Evolutionary conservation across 139 green algal species (phyloP), one percentile per base, ranked within the genome.

Genomic region (Dunaliella sp.): DNA sequence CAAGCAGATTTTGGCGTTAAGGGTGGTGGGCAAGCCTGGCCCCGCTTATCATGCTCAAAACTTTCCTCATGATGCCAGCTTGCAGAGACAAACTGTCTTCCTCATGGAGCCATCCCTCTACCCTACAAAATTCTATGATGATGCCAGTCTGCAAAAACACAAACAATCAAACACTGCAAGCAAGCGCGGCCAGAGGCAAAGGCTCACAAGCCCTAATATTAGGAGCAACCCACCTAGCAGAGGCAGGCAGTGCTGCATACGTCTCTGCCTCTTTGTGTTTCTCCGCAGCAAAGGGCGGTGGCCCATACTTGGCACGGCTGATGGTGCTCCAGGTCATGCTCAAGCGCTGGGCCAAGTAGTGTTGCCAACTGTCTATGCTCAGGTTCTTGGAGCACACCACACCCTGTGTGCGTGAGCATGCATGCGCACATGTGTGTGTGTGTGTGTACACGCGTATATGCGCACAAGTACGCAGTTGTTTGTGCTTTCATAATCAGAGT

Each of bases 371-470:
- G 76, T 33, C 34, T 33, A 24, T 37, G 30, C 25, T 24, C 76
- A 81, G n/a, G n/a, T 81, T 81, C 76, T 81, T 81, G 76, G 76
- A 38, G 76, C 34, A 38, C n/a, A 81, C 76, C 12, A 81, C 34
- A 12, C 76, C 76, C 76, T 81, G 76, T 12, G 12, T 37, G 1
- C 73, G 73, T n/a, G n/a, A 65, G 48, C 48, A 26, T 65, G 48
- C 48, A 65, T 26, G 48, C 7, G 48, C 16, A 65, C 16, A 16
- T 65, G 48, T 65, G 48, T 65, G 48, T 65, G 48, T 65, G 48
- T 7, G 7, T 7, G 48, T 65, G 48, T 65, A 16, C 48, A 65
- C 16, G 48, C 48, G 16, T 16, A 7, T 65, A 16, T 65, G 48
- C 16, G 48, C 48, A 65, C 48, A 65, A 65, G 48, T 26, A 16